phyloP scores from a whole-genome alignment of 1,139 yeast genomes.

The Zygosaccharomyces sapae region DNA sequence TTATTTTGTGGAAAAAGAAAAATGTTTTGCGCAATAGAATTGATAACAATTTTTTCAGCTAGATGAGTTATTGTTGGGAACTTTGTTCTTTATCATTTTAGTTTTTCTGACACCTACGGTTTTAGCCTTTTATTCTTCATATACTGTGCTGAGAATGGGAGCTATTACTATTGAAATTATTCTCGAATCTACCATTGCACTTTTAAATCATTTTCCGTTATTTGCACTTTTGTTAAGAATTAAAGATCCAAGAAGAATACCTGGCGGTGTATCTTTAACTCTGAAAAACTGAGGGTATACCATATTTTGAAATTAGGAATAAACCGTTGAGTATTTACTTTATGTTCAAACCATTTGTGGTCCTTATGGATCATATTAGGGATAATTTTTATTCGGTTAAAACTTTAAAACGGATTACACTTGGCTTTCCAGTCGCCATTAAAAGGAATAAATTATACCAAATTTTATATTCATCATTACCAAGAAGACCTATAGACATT shows the following conservation, averaged over 20 bases:
- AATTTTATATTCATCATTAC: constrained; percentile 48
- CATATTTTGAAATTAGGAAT: constrained; percentile 37
- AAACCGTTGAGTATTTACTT: constrained; percentile 43
- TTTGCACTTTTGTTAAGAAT: constrained; percentile 74
- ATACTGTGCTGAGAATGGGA: constrained; percentile 55
- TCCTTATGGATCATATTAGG: constrained; percentile 41
- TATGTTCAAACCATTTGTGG: constrained; percentile 48
- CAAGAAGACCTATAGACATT: constrained; percentile 38
- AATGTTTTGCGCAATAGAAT: constrained; percentile 80
- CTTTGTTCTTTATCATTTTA: constrained; percentile 76
- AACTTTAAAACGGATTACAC: constrained; percentile 40
- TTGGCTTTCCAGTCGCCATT: constrained; percentile 47
- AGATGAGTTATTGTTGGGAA: constrained; percentile 85
- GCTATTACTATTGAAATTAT: constrained; percentile 49
- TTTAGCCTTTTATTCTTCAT: constrained; percentile 74
- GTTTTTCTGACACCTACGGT: constrained; percentile 82
- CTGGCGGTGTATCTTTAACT: constrained; percentile 72
- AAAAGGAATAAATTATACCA: constrained; percentile 46
- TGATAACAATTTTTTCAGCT: constrained; percentile 76
- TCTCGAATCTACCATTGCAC: constrained; percentile 59
- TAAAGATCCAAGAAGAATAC: constrained; percentile 79
- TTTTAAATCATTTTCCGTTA: constrained; percentile 78
- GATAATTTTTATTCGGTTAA: constrained; percentile 43
- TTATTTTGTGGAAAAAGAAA: constrained; percentile 83
- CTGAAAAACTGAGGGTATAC: constrained; percentile 15